Base-by-base conservation (phyloP, 345 rosid genomes). In the Lepidium aucheri region DNA sequence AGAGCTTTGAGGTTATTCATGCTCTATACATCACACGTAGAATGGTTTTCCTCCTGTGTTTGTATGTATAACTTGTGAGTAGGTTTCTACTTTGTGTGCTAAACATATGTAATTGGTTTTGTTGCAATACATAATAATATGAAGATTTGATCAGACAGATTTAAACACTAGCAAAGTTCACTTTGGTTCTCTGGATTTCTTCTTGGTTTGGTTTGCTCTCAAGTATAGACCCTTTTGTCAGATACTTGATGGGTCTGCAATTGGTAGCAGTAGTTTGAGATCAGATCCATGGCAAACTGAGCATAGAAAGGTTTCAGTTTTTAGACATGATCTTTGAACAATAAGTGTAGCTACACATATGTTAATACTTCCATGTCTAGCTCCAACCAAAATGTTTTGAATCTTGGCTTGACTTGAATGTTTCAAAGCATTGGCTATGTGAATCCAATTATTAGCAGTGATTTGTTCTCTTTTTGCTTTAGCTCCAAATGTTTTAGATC, bases 11-110 rank as follows among this genome's bases (percentile, higher is more conserved):
- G 40, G 30, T 60, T 28, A 41, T 46, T 54, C 53, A 0, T 12
- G 42, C 6, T 44, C n/a, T 47, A 15, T 47, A 68, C 34, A 59
- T 58, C 59, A 69, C 73, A 59, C 52, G 73, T 53, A 13, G n/a
- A 53, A 43, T 43, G 12, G 28, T 53, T 53, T 9, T 7, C 34
- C 32, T 8, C 13, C 20, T 51, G 69, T 16, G 24, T 54, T 39
- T 69, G 66, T 59, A 40, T 59, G 52, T 70, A 54, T 69, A 52
- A 20, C 18, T 41, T 20, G 22, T 70, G 54, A 52, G 39, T 42
- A 26, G 47, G 1, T 56, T 68, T 38, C 45, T 17, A 4, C 10
- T 68, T 47, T 39, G 32, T 54, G 16, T 56, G 26, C 26, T 17
- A 5, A 3, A 34, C 14, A 35, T 15, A 6, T 35, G 43, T 36